A percentile compares a stretch with the other conserved stretches of the same genome.
phyloP scores from a whole-genome alignment of 2,329 filamentous ascomycete species.

The Colletotrichum graminicola region DNA sequence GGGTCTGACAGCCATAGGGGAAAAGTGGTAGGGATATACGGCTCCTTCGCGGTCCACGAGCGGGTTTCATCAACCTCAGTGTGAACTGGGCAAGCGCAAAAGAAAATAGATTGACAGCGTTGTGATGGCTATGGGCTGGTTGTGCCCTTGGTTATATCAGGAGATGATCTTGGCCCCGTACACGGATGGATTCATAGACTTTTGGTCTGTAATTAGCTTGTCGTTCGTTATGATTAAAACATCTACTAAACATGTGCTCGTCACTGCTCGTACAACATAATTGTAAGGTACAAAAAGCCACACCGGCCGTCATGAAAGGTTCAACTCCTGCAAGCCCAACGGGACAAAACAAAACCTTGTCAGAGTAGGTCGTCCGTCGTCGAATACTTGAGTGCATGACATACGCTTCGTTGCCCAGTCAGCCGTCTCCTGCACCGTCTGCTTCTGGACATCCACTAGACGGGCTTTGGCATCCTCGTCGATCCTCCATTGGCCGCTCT shows the following conservation, averaged over 20 bases:
- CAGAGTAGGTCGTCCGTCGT: neutral
- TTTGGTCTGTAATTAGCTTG: neutral
- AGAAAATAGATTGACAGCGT: neutral
- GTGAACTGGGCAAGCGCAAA: neutral
- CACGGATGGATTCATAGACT: neutral
- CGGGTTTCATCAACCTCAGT: slow-evolving; percentile 8
- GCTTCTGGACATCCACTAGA: too few relatives aligned
- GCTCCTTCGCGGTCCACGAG: slow-evolving; percentile 10
- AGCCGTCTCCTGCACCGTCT: neutral
- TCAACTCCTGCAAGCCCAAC: too few relatives aligned
- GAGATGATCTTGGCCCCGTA: neutral
- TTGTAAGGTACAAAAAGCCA: neutral
- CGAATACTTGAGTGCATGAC: neutral
- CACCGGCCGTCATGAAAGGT: neutral
- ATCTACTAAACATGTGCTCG: neutral
- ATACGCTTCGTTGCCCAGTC: neutral
- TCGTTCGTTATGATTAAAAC: neutral
- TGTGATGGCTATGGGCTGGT: neutral
- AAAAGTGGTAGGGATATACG: neutral
- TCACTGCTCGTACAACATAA: neutral
- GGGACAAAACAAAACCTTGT: too few relatives aligned
- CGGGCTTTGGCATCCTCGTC: too few relatives aligned
- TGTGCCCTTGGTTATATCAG: too few relatives aligned
- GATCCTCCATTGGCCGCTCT: too few relatives aligned
- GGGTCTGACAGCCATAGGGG: neutral